Base-by-base conservation (phyloP, 495 filamentous ascomycete genomes). In the Sphaerosporella brunnea region DNA sequence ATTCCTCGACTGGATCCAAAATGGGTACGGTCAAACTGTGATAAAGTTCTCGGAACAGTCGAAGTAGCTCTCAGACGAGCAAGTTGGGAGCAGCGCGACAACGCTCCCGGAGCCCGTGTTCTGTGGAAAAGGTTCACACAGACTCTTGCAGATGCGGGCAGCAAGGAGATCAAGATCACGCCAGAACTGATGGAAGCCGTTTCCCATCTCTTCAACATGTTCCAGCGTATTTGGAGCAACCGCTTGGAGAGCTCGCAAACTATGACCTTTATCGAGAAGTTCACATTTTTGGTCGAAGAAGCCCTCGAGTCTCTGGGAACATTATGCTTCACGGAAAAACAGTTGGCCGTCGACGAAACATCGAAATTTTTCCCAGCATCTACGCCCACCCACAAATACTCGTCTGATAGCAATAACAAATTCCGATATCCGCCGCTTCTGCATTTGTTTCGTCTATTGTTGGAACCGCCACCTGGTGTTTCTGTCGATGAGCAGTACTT, bases 121-220 rank as follows among this genome's bases (percentile, higher is more conserved):
- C 67, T 88, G 34, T 95, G 90, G 88, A 60, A 63, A 9, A 69
- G 65, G 38, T 73, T 93, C 23, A 71, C 79, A 13, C 72, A 65
- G 10, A 75, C 82, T 4, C 62, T 95, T 24, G 77, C 78, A 2
- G 71, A 78, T 43, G 87, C 90, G 0, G 82, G 82, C 4, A 78
- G 71, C 36, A 90, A 92, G 63, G 90, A 97, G 59, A 78, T 97
- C 47, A 94, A 85, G 53, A 80, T 87, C 10, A 84, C 84, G 0
- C 71, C 71, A 19, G 86, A 96, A 47, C 78, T 82, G 3, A 82
- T 82, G 64, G 69, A 77, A 41, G 84, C 85, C 36, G 70, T 93
- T 38, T 77, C 83, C 9, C 70, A 76, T 40, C 65, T 85, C 19
- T 68, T 90, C 45, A 72, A 72, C 23, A 53, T 80, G 18, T 61